Evolutionary conservation across 805 yeast species (phyloP), one percentile per base, ranked within the genome.

Genomic region (Monosporozyma unispora): DNA sequence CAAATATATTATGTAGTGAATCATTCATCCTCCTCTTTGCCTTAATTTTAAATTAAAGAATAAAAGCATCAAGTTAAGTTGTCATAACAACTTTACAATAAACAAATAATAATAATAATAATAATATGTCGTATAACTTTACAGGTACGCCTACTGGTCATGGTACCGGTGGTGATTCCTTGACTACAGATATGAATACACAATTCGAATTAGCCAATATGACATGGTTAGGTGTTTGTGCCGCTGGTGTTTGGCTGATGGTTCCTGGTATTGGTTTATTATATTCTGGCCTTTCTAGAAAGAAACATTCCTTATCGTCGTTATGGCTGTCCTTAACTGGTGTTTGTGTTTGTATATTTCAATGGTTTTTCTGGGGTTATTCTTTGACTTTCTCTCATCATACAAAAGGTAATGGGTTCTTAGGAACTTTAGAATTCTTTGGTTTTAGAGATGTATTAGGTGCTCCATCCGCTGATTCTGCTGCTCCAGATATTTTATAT

Each of bases 321-420:
- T 71, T 93, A 47, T 93, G 97, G 97, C 93, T 96, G 22, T 83
- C 96, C 6, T 71, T 93, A 64, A 89, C 88, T 86, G 88, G 95
- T 19, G 81, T 81, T 19, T 82, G 93, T 57, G 72, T 91, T 29
- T 81, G 89, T 7, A 70, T 85, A 1, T 88, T 93, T 78, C 96
- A 93, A 68, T 91, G 99, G 98, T 93, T 89, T 70, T 90, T 89
- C 74, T 89, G 97, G 96, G 99, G 98, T 54, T 91, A 86, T 70
- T 87, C 97, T 12, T 76, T 93, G 50, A 83, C 88, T 18, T 91
- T 91, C 66, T 76, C 91, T 23, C 87, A 83, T 63, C 70, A 75
- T 50, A 81, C 79, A 14, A 64, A 66, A 44, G 77, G 80, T 44
- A 77, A 87, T 12, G 75, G 72, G 18, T 85, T 89, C 69, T 74